Percentiles rank a stretch among this genome's conserved stretches.
Evolutionary conservation across 257 asterid genomes (phyloP).

Genomic region (Penstemon eatonii): DNA sequence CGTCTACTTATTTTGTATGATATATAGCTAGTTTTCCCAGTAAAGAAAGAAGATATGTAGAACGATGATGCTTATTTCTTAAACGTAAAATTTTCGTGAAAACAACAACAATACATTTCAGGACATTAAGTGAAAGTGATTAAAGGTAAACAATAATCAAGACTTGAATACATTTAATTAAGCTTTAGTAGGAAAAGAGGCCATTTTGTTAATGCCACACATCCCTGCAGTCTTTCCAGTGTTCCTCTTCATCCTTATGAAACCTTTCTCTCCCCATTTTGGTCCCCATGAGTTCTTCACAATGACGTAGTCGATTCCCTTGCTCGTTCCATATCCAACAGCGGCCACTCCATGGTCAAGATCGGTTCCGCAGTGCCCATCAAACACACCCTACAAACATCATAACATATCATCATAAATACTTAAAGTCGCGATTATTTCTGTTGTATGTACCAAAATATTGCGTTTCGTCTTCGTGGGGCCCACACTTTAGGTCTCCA

Average conservation of each 20-base stretch:
- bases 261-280: constrained; percentile 68
- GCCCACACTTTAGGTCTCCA: too few species aligned
- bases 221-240: constrained; percentile 53
- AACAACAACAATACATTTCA: background rate
- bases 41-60: too few species aligned
- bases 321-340: constrained; percentile 53
- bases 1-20: too few species aligned
- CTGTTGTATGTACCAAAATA: too few species aligned
- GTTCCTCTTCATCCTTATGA: constrained; percentile 62
- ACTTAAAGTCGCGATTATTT: background rate
- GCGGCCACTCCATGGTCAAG: constrained; percentile 63
- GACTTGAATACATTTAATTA: constrained; percentile 23
- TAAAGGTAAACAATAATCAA: background rate
- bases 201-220: constrained; percentile 64
- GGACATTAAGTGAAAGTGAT: background rate
- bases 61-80: constrained; percentile 17
- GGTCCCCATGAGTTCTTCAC: constrained; percentile 79
- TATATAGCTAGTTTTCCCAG: too few species aligned
- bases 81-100: background rate
- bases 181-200: constrained; percentile 58
- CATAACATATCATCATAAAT: background rate
- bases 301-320: constrained; percentile 46
- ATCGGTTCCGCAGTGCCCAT: constrained; percentile 62
- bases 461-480: too few species aligned
- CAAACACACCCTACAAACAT: constrained; percentile 55